Evolutionary conservation across 2,329 filamentous ascomycete genomes (phyloP).

Genomic region (Tolypocladium tropicale): DNA sequence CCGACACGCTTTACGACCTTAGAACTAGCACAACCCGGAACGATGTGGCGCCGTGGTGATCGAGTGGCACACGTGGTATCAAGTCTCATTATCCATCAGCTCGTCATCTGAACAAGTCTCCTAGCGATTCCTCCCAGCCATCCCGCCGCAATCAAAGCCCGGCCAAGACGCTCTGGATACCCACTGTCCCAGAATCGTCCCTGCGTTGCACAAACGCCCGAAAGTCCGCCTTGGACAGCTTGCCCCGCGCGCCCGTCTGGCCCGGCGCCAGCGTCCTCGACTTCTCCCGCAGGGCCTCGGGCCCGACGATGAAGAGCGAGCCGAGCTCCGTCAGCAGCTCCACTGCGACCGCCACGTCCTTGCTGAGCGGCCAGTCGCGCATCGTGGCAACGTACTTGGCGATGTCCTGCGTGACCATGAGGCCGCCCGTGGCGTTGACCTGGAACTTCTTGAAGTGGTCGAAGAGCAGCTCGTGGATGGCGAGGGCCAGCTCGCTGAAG

Average conservation of each 20-base stretch:
- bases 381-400: slow-evolving; percentile 84
- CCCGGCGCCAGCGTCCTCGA: slow-evolving; percentile 45
- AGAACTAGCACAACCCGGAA: neutral
- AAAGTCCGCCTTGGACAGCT: slow-evolving; percentile 58
- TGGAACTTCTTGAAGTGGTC: slow-evolving; percentile 92
- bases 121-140: too few relatives aligned
- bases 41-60: neutral
- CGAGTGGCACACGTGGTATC: slow-evolving; percentile 1
- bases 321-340: slow-evolving; percentile 90
- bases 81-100: neutral
- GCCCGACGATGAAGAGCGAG: slow-evolving; percentile 88
- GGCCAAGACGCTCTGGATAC: slow-evolving; percentile 73
- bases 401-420: slow-evolving; percentile 95
- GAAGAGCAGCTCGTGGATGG: slow-evolving; percentile 67
- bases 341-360: slow-evolving; percentile 57
- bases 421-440: slow-evolving; percentile 83
- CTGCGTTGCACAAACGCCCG: slow-evolving; percentile 75
- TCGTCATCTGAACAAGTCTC: neutral
- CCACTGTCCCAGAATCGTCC: slow-evolving; percentile 72
- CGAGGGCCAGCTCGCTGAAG: slow-evolving; percentile 72
- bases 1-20: neutral
- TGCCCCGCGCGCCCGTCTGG: slow-evolving; percentile 35
- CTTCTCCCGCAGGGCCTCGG: slow-evolving; percentile 64
- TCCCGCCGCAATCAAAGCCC: slow-evolving; percentile 37
- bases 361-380: slow-evolving; percentile 67